These are phyloP conservation scores for Tillandsia leiboldiana DNA, from an alignment of 176 grass and related monocot species.

Conservation along the genomic window DNA sequence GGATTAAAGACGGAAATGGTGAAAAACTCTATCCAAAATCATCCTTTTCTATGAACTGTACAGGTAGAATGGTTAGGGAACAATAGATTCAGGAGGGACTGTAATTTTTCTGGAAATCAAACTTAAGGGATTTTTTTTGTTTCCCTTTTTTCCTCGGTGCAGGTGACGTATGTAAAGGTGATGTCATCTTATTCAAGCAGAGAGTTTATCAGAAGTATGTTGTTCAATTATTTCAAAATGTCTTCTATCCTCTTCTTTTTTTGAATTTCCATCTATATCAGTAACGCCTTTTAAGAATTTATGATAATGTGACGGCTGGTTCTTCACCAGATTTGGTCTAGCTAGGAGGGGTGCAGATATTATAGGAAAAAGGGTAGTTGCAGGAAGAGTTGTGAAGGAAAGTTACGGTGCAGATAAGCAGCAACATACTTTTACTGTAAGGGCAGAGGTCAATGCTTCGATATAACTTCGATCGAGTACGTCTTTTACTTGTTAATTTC, in stretches of 20 bases:
- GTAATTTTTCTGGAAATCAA: constrained; percentile 1
- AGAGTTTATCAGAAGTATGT: constrained; percentile 36
- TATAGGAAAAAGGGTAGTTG: constrained; percentile 49
- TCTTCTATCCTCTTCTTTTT: not conserved
- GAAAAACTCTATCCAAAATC: constrained; percentile 50
- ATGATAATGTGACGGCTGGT: not conserved
- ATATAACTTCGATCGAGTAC: not conserved
- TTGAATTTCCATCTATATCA: not conserved
- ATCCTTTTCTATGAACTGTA: constrained; percentile 60
- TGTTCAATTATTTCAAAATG: constrained; percentile 5
- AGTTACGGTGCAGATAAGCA: constrained; percentile 67
- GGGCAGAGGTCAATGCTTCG: constrained; percentile 10
- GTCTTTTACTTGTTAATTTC: constrained; percentile 5
- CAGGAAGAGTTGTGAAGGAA: constrained; percentile 64
- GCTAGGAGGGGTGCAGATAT: constrained; percentile 36
- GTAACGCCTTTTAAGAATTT: not conserved
- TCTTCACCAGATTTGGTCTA: constrained; percentile 23
- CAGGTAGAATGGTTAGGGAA: constrained; percentile 25
- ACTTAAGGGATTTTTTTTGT: constrained; percentile 6
- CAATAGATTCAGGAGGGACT: not conserved
- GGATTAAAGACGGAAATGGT: constrained; percentile 45
- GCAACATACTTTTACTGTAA: constrained; percentile 74
- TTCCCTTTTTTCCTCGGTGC: not conserved
- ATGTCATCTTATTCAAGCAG: constrained; percentile 55
- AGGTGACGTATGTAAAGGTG: constrained; percentile 76